phyloP scores from a whole-genome alignment of 306 rosid genomes.

The Medicago truncatula region DNA sequence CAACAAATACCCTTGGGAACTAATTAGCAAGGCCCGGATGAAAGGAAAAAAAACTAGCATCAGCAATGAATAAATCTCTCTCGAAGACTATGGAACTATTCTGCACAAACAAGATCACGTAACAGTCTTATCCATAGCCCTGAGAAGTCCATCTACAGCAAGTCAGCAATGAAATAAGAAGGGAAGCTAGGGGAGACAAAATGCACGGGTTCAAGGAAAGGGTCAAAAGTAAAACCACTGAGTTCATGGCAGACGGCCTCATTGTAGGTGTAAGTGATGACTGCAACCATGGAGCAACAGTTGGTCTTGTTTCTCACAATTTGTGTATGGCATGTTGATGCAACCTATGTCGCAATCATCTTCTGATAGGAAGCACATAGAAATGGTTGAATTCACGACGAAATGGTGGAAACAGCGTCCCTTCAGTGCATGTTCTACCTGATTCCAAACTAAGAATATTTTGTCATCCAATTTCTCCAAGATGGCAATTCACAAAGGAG shows the following conservation, averaged over 20 bases:
- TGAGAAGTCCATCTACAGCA: neutral
- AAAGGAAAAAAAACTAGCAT: neutral
- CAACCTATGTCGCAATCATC: neutral
- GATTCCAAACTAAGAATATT: neutral
- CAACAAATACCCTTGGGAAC: neutral
- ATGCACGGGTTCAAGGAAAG: neutral
- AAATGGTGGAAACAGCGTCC: neutral
- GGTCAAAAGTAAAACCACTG: neutral
- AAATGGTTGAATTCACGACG: neutral
- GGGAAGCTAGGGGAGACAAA: neutral
- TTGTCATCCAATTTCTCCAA: neutral
- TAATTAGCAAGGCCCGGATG: neutral
- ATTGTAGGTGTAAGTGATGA: neutral
- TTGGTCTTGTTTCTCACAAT: slow-evolving; percentile 1
- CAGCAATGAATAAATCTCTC: neutral
- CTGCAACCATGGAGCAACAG: neutral
- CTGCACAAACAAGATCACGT: neutral
- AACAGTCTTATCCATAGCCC: neutral
- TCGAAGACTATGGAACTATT: neutral
- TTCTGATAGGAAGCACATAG: neutral
- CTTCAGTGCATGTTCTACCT: neutral
- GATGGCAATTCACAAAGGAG: slow-evolving; percentile 3
- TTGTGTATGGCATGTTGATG: neutral
- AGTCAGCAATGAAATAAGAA: neutral
- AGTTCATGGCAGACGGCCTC: neutral